phyloP scores from a whole-genome alignment of 2,329 filamentous ascomycete species.

The Fusarium anguioides region DNA sequence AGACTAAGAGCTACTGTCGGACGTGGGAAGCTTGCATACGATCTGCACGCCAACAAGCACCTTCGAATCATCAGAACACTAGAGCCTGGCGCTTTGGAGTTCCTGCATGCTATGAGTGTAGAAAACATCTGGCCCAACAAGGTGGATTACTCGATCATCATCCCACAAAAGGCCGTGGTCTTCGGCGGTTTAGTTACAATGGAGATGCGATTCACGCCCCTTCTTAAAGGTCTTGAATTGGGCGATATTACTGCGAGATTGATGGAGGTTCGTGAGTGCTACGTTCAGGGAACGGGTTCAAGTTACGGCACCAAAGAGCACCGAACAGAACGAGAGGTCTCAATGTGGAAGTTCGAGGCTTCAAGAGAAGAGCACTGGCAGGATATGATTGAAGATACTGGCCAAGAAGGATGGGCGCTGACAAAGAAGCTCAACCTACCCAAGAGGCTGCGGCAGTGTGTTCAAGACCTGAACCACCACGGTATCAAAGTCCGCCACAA shows the following conservation, averaged over 20 bases:
- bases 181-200: slow-evolving; percentile 89
- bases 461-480: slow-evolving; percentile 89
- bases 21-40: slow-evolving; percentile 87
- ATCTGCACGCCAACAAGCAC: slow-evolving; percentile 82
- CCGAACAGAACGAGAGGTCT: slow-evolving; percentile 73
- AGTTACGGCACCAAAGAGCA: slow-evolving; percentile 64
- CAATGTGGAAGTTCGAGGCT: slow-evolving; percentile 67
- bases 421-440: slow-evolving; percentile 77
- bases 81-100: slow-evolving; percentile 79
- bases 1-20: slow-evolving; percentile 90
- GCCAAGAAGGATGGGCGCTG: slow-evolving; percentile 73
- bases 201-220: slow-evolving; percentile 86
- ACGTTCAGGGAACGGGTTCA: slow-evolving; percentile 58
- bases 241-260: slow-evolving; percentile 85
- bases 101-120: slow-evolving; percentile 90
- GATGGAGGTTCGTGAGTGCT: slow-evolving; percentile 80
- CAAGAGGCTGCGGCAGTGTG: slow-evolving; percentile 81
- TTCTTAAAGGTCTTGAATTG: slow-evolving; percentile 88
- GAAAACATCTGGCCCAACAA: slow-evolving; percentile 99
- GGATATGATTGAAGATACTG: slow-evolving; percentile 74
- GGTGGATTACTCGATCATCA: slow-evolving; percentile 92
- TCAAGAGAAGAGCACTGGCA: slow-evolving; percentile 72
- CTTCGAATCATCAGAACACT: slow-evolving; percentile 82
- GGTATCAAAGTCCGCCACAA: slow-evolving; percentile 95
- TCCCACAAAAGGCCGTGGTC: slow-evolving; percentile 93